Base-by-base conservation (phyloP, 1,139 yeast genomes). In the Nakaseomyces uthaithaninus region DNA sequence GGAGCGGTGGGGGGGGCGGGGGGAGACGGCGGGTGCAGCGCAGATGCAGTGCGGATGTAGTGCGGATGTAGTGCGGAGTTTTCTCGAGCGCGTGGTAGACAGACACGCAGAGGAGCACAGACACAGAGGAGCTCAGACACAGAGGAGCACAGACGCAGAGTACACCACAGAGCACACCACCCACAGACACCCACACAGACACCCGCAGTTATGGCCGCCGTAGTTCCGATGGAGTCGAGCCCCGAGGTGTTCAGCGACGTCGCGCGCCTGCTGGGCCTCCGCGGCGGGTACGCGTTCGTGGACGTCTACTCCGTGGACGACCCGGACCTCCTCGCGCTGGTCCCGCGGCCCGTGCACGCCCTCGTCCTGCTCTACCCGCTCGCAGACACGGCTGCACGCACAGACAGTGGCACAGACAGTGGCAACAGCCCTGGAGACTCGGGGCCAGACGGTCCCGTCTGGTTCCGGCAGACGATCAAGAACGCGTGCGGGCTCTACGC, bases 401-500 rank as follows among this genome's bases (percentile, higher is more conserved):
- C 33, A 9, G 33, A 15, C 22, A 16, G n/a, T 10, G 15, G 33
- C 22, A 8, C 18, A 9, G 33, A 28, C 22, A 5, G 22, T 18
- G 6, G 18, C 33, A 11, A n/a, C 18, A 18, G 11, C 22, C 11
- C 12, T 28, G 19, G 18, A 4, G 27, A 15, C n/a, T 9, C 31
- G 7, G 31, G 31, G 12, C n/a, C n/a, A n/a, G 12, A 15, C 18
- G 17, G 33, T 39, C 14, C 23, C 12, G 36, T 67, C 20, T 89
- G 96, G 96, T 78, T 77, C 53, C 77, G 75, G 47, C 98, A 91
- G 54, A 79, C 91, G 1, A 77, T 91, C 27, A 76, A 77, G 45
- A 91, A 91, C 59, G 94, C 95, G 0, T 91, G 98, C 64, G 98
- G 98, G 4, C 72, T 93, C 36, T 86, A 83, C 62, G 98, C 95